These are phyloP conservation scores for Buxus sempervirens DNA, from an alignment of 164 flowering plant genomes.

Conservation along the genomic window DNA sequence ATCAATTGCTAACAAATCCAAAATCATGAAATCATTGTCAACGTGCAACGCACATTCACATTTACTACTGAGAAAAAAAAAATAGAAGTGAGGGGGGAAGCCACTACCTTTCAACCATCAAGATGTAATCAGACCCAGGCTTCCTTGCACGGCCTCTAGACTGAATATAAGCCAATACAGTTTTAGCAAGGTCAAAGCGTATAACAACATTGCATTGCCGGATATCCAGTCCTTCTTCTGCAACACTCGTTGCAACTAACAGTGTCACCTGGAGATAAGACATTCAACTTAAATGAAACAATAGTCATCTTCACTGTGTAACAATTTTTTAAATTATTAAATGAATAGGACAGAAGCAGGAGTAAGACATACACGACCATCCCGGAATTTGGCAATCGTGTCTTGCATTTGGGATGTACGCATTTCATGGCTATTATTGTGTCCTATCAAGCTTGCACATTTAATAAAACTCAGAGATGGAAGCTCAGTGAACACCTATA, in stretches of 20 bases:
- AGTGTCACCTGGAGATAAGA: constrained; percentile 62
- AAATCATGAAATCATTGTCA: too few species aligned
- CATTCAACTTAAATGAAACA: not conserved
- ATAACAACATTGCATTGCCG: constrained; percentile 99
- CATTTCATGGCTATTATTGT: constrained; percentile 98
- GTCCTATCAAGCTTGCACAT: constrained; percentile 96
- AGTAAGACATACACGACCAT: constrained; percentile 79
- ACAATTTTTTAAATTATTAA: not conserved
- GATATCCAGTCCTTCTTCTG: constrained; percentile 99
- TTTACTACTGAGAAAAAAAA: too few species aligned
- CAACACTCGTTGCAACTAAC: constrained; percentile 98
- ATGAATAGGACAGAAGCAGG: not conserved
- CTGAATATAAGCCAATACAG: constrained; percentile 97
- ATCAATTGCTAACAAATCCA: too few species aligned
- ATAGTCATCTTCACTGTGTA: not conserved
- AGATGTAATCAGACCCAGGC: constrained; percentile 97
- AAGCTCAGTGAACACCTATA: constrained; percentile 92
- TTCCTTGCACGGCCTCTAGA: constrained; percentile 99
- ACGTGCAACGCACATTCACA: too few species aligned
- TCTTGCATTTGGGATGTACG: constrained; percentile 95
- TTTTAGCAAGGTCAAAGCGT: constrained; percentile 99
- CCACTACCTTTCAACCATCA: constrained; percentile 96
- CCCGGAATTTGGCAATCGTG: constrained; percentile 84
- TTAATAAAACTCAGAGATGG: constrained; percentile 84
- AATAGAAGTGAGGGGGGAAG: too few species aligned